A percentile compares a stretch with the other conserved stretches of the same genome.
Conservation (phyloP, 2,329 filamentous ascomycete species). For the Rutstroemia sydowiana region DNA sequence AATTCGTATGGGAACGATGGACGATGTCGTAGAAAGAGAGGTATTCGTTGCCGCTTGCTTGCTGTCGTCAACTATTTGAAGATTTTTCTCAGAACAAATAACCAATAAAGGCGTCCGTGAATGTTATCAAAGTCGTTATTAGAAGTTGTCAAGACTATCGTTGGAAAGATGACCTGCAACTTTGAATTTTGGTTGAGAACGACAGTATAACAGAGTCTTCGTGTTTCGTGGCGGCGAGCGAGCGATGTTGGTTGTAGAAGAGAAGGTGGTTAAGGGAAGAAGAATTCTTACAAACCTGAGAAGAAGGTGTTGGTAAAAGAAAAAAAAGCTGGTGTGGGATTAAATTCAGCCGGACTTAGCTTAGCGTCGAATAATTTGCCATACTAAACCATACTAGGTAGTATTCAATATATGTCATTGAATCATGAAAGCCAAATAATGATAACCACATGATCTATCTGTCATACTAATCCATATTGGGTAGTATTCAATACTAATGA, state of each 20-base stretch:
- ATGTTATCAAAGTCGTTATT: slow-evolving; percentile 27
- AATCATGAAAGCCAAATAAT: too few relatives aligned
- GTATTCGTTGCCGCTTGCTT: slow-evolving; percentile 9
- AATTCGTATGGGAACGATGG: neutral
- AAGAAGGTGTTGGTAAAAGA: slow-evolving; percentile 11
- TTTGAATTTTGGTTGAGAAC: slow-evolving; percentile 27
- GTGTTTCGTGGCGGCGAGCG: slow-evolving; percentile 24
- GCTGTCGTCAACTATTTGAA: slow-evolving; percentile 29
- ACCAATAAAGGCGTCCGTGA: slow-evolving; percentile 58
- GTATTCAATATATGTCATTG: too few relatives aligned
- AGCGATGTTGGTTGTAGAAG: slow-evolving; percentile 7
- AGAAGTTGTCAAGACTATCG: slow-evolving; percentile 30
- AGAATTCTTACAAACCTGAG: slow-evolving; percentile 2
- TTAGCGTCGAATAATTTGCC: too few relatives aligned
- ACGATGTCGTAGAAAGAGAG: slow-evolving; percentile 7
- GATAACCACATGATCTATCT: too few relatives aligned
- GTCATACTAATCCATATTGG: too few relatives aligned
- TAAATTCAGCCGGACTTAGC: too few relatives aligned
- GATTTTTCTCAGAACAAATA: slow-evolving; percentile 26
- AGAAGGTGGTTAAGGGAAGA: slow-evolving; percentile 14
- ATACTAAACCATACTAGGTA: too few relatives aligned
- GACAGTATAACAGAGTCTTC: slow-evolving; percentile 29
- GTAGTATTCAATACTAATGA: too few relatives aligned
- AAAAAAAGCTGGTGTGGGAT: neutral
- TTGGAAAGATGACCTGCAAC: slow-evolving; percentile 32